These are phyloP conservation scores for Verbena officinalis DNA, from an alignment of 257 asterid species.

Conservation along the genomic window DNA sequence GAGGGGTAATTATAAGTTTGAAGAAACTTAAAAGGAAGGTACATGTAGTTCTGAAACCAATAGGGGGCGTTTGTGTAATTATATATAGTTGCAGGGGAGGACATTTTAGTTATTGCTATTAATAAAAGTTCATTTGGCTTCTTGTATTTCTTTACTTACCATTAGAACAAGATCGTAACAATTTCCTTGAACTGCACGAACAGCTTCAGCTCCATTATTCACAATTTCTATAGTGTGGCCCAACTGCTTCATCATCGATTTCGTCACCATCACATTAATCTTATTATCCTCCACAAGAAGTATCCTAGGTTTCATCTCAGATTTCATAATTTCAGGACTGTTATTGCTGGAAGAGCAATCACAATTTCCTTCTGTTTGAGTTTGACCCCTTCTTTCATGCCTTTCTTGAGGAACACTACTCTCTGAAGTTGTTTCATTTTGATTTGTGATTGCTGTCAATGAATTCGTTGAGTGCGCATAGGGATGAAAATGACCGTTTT, in stretches of 20 bases:
- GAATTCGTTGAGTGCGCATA: slow-evolving; percentile 16
- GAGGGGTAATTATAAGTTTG: too few species aligned
- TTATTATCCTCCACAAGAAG: slow-evolving; percentile 67
- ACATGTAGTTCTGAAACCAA: too few species aligned
- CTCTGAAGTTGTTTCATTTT: slow-evolving; percentile 28
- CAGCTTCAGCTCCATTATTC: slow-evolving; percentile 62
- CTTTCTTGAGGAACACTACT: slow-evolving; percentile 32
- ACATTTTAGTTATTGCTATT: too few species aligned
- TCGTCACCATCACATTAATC: slow-evolving; percentile 63
- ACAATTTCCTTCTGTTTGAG: slow-evolving; percentile 32
- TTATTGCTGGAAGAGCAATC: slow-evolving; percentile 41
- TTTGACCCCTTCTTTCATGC: slow-evolving; percentile 20
- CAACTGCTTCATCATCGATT: slow-evolving; percentile 64
- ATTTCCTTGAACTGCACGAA: slow-evolving; percentile 49
- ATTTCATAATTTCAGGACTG: slow-evolving; percentile 30
- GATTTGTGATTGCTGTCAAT: not conserved
- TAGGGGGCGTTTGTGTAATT: too few species aligned
- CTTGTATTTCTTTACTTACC: slow-evolving; percentile 34
- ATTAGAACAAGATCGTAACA: slow-evolving; percentile 56
- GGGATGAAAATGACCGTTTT: not conserved
- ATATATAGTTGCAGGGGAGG: too few species aligned
- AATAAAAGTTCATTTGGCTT: not conserved
- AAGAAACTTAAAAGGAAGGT: too few species aligned
- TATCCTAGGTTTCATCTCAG: slow-evolving; percentile 46
- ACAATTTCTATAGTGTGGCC: slow-evolving; percentile 60